Conservation (phyloP, 1,139 yeast species). For the Taphrina pruni region DNA sequence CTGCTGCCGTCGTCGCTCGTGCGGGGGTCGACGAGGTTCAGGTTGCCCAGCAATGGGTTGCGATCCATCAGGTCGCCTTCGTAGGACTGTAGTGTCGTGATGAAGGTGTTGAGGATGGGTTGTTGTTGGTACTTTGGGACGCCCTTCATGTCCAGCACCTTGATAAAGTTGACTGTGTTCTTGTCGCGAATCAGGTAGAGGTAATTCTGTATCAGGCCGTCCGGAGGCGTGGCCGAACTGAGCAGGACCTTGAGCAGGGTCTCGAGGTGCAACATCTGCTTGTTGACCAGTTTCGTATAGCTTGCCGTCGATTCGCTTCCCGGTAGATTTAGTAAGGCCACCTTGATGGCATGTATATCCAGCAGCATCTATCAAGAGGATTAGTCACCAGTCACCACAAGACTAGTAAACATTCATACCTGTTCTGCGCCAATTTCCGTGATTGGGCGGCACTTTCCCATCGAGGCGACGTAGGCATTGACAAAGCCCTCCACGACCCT, state of each 20-base stretch:
- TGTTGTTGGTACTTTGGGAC: constrained; percentile 37
- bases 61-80: constrained; percentile 26
- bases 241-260: constrained; percentile 68
- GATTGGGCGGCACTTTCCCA: constrained; percentile 68
- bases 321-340: constrained; percentile 62
- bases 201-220: constrained; percentile 69
- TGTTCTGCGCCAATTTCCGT: constrained; percentile 79
- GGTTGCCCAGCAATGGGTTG: constrained; percentile 3
- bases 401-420: constrained; percentile 17
- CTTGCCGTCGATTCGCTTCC: constrained; percentile 46
- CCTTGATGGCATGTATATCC: constrained; percentile 71
- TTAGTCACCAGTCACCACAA: background rate
- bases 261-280: constrained; percentile 63
- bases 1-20: constrained; percentile 16
- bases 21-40: constrained; percentile 1
- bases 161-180: constrained; percentile 65
- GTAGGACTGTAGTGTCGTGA: constrained; percentile 12
- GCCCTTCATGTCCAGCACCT: constrained; percentile 67
- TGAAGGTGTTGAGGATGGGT: constrained; percentile 28
- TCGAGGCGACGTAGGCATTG: constrained; percentile 62
- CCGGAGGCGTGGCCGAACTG: constrained; percentile 66
- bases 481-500: constrained; percentile 71
- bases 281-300: constrained; percentile 60
- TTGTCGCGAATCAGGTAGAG: constrained; percentile 71
- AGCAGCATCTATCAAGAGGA: constrained; percentile 57